Evolutionary conservation across 768 basidiomycete species (phyloP).

Genomic region (Leccinum truebloodii): DNA sequence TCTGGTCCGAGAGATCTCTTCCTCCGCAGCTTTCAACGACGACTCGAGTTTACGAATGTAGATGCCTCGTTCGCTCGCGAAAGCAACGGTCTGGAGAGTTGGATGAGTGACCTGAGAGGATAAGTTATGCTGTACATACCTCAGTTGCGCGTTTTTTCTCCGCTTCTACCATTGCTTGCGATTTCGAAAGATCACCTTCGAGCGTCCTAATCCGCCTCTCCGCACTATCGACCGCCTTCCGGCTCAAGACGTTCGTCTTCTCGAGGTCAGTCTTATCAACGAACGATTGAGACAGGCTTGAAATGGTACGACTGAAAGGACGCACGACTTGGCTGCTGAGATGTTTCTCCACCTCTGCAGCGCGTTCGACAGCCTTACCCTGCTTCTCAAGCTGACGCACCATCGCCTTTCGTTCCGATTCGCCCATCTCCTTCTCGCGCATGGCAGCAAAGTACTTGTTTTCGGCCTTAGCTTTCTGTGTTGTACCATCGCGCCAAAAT

Average conservation of each 20-base stretch:
- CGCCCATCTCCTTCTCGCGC: conserved; percentile 84
- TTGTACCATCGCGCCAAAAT: conserved; percentile 1
- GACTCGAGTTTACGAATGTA: conserved; percentile 26
- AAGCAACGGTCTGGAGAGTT: conserved; percentile 27
- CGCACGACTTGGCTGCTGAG: conserved; percentile 62
- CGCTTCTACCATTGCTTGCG: conserved; percentile 35
- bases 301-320: conserved; percentile 10
- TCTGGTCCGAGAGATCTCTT: conserved; percentile 46
- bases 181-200: conserved; percentile 37
- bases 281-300: background rate
- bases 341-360: conserved; percentile 63
- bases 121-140: conserved; percentile 33
- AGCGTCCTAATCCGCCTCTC: conserved; percentile 32
- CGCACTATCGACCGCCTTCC: conserved; percentile 30
- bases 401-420: conserved; percentile 69
- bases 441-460: conserved; percentile 94
- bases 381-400: conserved; percentile 59
- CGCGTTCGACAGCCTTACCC: conserved; percentile 61
- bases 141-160: conserved; percentile 42
- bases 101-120: background rate
- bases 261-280: conserved; percentile 40
- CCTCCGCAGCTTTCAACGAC: conserved; percentile 37
- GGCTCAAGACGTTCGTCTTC: conserved; percentile 41
- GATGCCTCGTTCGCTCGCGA: conserved; percentile 33
- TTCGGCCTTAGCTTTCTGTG: conserved; percentile 91